phyloP scores from a whole-genome alignment of 805 yeast species.

The Teunomyces gatunensis region DNA sequence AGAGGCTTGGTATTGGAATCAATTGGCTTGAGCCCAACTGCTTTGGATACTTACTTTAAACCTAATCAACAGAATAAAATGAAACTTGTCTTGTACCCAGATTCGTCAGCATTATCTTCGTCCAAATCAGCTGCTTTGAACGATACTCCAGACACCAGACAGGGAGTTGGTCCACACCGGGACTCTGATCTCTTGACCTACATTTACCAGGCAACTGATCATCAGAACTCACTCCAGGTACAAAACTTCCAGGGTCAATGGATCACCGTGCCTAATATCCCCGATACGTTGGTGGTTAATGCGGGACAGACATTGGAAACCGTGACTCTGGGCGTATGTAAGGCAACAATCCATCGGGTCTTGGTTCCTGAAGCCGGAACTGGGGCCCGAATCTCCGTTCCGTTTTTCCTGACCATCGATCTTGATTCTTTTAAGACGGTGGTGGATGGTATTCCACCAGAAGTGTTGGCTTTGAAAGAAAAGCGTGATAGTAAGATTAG shows the following conservation, averaged over 20 bases:
- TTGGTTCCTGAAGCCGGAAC: slow-evolving; percentile 37
- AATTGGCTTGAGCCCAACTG: slow-evolving; percentile 44
- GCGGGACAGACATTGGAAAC: slow-evolving; percentile 64
- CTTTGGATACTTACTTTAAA: slow-evolving; percentile 49
- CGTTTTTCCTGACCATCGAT: slow-evolving; percentile 49
- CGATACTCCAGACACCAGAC: slow-evolving; percentile 31
- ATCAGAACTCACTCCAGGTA: slow-evolving; percentile 51
- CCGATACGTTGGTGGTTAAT: slow-evolving; percentile 51
- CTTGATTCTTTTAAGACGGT: slow-evolving; percentile 31
- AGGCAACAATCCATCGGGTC: slow-evolving; percentile 59
- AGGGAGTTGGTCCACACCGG: slow-evolving; percentile 66
- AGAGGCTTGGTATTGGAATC: slow-evolving; percentile 53
- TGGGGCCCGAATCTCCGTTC: slow-evolving; percentile 45
- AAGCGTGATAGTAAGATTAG: slow-evolving; percentile 35
- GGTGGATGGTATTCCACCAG: slow-evolving; percentile 26
- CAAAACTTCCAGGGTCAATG: slow-evolving; percentile 55
- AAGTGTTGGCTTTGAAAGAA: slow-evolving; percentile 26
- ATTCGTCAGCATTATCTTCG: slow-evolving; percentile 24
- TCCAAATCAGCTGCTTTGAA: slow-evolving; percentile 22
- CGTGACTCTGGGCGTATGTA: slow-evolving; percentile 54
- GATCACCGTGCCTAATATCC: slow-evolving; percentile 52
- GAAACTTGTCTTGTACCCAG: slow-evolving; percentile 60
- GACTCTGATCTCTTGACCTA: slow-evolving; percentile 63
- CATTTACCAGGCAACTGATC: slow-evolving; percentile 55
- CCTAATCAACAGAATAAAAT: slow-evolving; percentile 50